Percentiles rank a stretch among this genome's conserved stretches.
These are phyloP conservation scores for Saccharomyces jurei DNA, from an alignment of 805 yeast species.

Conservation along the genomic window DNA sequence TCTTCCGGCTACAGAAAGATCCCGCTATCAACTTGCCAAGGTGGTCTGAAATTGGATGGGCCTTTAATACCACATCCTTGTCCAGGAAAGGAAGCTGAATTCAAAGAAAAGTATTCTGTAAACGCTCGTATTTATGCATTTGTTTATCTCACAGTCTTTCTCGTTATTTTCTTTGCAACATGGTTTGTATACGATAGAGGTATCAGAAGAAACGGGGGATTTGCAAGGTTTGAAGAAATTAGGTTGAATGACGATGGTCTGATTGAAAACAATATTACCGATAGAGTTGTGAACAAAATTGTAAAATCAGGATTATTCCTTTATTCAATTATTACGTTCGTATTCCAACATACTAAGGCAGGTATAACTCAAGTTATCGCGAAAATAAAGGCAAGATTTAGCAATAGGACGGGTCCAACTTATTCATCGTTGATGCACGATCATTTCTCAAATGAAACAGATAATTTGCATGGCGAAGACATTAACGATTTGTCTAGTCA, in stretches of 20 bases:
- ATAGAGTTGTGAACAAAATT: conserved; percentile 48
- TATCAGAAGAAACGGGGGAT: conserved; percentile 69
- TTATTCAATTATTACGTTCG: conserved; percentile 33
- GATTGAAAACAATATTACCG: conserved; percentile 56
- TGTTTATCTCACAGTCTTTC: conserved; percentile 47
- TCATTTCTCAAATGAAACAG: conserved; percentile 31
- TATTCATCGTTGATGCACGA: conserved; percentile 27
- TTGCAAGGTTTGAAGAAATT: conserved; percentile 74
- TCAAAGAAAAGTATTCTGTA: conserved; percentile 43
- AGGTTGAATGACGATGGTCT: conserved; percentile 67
- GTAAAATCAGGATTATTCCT: conserved; percentile 48
- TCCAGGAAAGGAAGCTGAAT: conserved; percentile 76
- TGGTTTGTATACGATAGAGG: conserved; percentile 77
- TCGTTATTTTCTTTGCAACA: conserved; percentile 42
- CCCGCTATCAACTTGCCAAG: conserved; percentile 77
- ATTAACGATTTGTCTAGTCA: conserved; percentile 41
- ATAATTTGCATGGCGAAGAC: conserved; percentile 38
- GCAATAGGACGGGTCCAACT: conserved; percentile 27
- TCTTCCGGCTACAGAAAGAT: conserved; percentile 90
- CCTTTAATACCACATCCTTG: conserved; percentile 58
- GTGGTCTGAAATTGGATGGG: conserved; percentile 66
- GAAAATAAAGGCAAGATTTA: conserved; percentile 20
- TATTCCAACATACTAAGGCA: conserved; percentile 13
- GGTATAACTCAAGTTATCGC: conserved; percentile 7
- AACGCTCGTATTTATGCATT: conserved; percentile 46